Evolutionary conservation across 2,329 filamentous ascomycete species (phyloP).

Genomic region (Leptosphaerulina australis): DNA sequence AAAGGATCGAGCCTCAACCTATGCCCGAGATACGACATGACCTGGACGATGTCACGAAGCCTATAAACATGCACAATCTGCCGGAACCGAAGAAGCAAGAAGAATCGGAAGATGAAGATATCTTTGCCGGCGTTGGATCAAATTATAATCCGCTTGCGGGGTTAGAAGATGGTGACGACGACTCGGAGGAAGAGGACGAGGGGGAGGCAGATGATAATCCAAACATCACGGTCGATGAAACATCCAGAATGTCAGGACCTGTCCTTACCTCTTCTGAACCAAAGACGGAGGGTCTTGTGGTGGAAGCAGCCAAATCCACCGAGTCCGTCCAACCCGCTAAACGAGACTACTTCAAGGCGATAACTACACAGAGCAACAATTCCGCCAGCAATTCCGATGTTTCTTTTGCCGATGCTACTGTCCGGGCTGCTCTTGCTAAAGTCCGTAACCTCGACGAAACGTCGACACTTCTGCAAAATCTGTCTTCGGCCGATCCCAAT

Average conservation of each 20-base stretch:
- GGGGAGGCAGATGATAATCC: constrained; percentile 15
- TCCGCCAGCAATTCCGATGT: constrained; percentile 43
- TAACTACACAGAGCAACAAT: constrained; percentile 10
- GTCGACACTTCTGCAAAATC: constrained; percentile 52
- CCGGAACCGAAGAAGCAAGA: constrained; percentile 38
- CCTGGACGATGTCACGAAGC: constrained; percentile 53
- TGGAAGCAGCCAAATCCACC: constrained; percentile 8
- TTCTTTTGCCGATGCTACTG: constrained; percentile 70
- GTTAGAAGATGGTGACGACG: constrained; percentile 56
- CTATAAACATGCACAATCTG: constrained; percentile 49
- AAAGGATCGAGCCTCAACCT: constrained; percentile 46
- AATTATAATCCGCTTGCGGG: constrained; percentile 66
- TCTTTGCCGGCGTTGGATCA: constrained; percentile 65
- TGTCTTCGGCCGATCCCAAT: constrained; percentile 26
- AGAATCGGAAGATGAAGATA: constrained; percentile 62
- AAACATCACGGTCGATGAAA: constrained; percentile 1
- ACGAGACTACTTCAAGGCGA: constrained; percentile 32
- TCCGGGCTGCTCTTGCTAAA: constrained; percentile 84
- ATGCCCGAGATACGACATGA: constrained; percentile 49
- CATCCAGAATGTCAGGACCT: neutral
- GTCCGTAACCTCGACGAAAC: constrained; percentile 62
- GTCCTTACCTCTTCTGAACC: constrained; percentile 1
- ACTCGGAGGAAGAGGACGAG: constrained; percentile 49
- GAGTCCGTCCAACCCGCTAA: constrained; percentile 18
- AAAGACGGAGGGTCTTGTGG: constrained; percentile 7